Base-by-base conservation (phyloP, 495 filamentous ascomycete species). In the Penicillium waksmanii region DNA sequence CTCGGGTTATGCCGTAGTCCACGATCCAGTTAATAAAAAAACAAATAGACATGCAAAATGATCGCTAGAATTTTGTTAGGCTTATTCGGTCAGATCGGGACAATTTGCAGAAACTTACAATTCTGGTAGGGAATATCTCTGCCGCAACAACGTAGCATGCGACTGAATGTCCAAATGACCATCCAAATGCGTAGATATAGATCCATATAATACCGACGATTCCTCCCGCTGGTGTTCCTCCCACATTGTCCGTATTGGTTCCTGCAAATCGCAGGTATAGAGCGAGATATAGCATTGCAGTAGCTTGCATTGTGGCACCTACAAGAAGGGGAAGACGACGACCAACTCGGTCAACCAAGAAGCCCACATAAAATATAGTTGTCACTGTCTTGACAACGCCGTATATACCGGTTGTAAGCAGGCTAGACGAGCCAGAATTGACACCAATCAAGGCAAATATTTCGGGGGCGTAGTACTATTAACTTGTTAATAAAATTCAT, bases 211-310 rank as follows among this genome's bases (percentile, higher is more conserved):
- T 83, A 11, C 85, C 85, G 18, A 84, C 85, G 42, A 77, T 83
- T 7, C 77, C 69, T 1, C 74, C 73, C 15, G 86, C 71, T 10
- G 66, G 65, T 18, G 77, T 77, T 2, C 69, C 66, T 6, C 56
- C 70, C 1, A 60, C 52, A 9, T 77, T 73, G 44, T 80, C 67
- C 3, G 80, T 77, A 48, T 81, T 73, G 42, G 90, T 87, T 17
- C 61, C 66, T 7, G 66, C 61, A 34, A 69, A 69, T 8, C 66
- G 61, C 33, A 92, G 77, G 73, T 72, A 72, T 0, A 69, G 56
- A 12, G 87, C 88, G 49, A 91, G 86, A 63, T 91, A 89, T 63
- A 87, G 84, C 85, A 90, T 90, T 57, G 79, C 79, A 17, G 85
- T 74, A 2, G 76, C 83, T 68, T 86, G 85, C 2, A 84, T 84